A percentile compares a stretch with the other conserved stretches of the same genome.
Evolutionary conservation across 345 rosid genomes (phyloP).

Genomic region (Eutrema japonicum): DNA sequence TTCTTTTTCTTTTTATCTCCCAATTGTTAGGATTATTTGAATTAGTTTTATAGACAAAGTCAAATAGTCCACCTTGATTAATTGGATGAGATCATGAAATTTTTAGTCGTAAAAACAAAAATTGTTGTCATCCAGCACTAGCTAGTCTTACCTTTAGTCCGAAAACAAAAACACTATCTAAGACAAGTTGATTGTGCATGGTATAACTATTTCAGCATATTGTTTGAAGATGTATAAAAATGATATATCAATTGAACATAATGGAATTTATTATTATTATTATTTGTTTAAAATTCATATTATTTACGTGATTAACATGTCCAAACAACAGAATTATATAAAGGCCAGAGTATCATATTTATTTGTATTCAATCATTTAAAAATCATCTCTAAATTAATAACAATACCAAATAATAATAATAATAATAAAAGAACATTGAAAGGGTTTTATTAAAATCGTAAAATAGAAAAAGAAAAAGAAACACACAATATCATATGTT

Average conservation of each 20-base stretch:
- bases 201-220: background rate
- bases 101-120: background rate
- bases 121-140: background rate
- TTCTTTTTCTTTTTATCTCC: slow-evolving; percentile 20
- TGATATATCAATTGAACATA: background rate
- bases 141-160: background rate
- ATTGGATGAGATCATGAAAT: background rate
- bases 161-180: background rate
- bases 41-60: slow-evolving; percentile 20
- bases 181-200: background rate
- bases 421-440: background rate
- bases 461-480: background rate
- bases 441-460: background rate
- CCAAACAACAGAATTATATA: background rate
- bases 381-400: background rate
- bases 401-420: background rate
- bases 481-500: background rate
- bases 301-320: background rate
- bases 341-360: background rate
- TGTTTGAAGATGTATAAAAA: background rate
- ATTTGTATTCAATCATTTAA: background rate
- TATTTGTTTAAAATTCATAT: background rate
- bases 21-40: slow-evolving; percentile 37
- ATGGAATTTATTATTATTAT: background rate
- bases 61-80: background rate